Base-by-base conservation (phyloP, 2,329 filamentous ascomycete species). In the Mycogone perniciosa region DNA sequence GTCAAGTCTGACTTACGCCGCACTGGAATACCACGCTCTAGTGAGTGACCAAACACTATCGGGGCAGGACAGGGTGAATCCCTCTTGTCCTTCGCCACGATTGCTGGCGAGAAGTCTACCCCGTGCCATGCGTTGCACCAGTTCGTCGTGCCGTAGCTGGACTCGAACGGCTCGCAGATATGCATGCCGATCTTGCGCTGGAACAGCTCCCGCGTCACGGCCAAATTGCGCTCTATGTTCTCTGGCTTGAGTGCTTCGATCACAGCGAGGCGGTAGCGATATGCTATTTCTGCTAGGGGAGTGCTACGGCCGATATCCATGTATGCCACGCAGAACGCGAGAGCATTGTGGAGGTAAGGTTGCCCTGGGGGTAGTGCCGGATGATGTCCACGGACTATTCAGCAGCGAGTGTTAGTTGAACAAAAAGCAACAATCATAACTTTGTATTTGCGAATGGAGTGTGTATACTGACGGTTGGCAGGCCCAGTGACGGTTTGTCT, bases 221-320 rank as follows among this genome's bases (percentile, higher is more conserved):
- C 51, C 1, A 56, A 33, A 13, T 41, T 41, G 7, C 54, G 44
- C 41, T 57, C 53, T 5, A 55, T 42, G 29, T 35, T 47, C 1
- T 46, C 54, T 60, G 65, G 33, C 73, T 45, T 41, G 3, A 49
- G 5, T 20, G 38, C 42, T 7, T 56, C 35, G 72, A 50, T 13
- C n/a, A 57, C 35, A 7, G 57, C 54, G 2, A 47, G 48, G 6
- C 58, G 58, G 34, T 53, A 41, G 1, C 37, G 31, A 13, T 52
- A 50, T 9, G 57, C 57, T 8, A 60, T 47, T 4, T 59, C 57
- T 27, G 41, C 38, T 3, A 52, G 42, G 5, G 54, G 53, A 6
- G 56, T 55, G 29, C 53, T 37, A 7, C 51, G 47, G 49, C 35
- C 44, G 29, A 59, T 44, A 11, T 44, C 26, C 6, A 54, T 26